Percentiles rank a stretch among this genome's conserved stretches.
Evolutionary conservation across 257 asterid genomes (phyloP).

Genomic region (Primulina eburnea): DNA sequence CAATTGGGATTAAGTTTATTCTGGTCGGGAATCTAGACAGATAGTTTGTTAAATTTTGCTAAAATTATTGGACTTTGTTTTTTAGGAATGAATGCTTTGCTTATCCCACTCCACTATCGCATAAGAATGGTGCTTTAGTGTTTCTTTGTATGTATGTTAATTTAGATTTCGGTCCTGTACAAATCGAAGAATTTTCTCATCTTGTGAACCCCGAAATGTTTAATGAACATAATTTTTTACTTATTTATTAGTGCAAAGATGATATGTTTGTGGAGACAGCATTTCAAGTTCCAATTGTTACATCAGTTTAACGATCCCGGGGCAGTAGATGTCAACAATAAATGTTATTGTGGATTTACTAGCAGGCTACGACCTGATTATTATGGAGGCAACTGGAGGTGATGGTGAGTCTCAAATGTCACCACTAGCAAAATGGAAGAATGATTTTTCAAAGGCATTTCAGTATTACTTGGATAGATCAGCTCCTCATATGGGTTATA

Average conservation of each 20-base stretch:
- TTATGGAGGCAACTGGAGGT: slow-evolving; percentile 44
- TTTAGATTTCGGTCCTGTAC: background rate
- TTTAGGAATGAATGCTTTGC: background rate
- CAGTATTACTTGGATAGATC: slow-evolving; percentile 52
- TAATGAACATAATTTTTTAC: background rate
- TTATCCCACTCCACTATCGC: too few relatives aligned
- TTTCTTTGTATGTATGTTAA: background rate
- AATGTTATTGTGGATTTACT: slow-evolving; percentile 7
- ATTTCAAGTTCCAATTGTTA: background rate
- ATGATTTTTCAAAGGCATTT: slow-evolving; percentile 44
- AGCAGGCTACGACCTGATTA: slow-evolving; percentile 12
- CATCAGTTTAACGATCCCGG: background rate
- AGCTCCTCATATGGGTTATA: slow-evolving; percentile 41
- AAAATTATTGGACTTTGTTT: background rate
- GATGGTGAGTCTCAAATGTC: slow-evolving; percentile 31
- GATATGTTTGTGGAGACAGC: background rate
- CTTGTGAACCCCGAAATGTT: background rate
- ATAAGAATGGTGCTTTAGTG: background rate
- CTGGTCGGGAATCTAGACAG: background rate
- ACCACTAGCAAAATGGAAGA: slow-evolving; percentile 50
- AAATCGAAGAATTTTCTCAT: background rate
- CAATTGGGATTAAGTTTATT: background rate
- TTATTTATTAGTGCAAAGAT: slow-evolving; percentile 2
- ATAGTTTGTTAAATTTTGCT: background rate
- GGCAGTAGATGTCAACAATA: background rate